phyloP scores from a whole-genome alignment of 2,329 filamentous ascomycete species.

The Drechslerella stenobrocha region DNA sequence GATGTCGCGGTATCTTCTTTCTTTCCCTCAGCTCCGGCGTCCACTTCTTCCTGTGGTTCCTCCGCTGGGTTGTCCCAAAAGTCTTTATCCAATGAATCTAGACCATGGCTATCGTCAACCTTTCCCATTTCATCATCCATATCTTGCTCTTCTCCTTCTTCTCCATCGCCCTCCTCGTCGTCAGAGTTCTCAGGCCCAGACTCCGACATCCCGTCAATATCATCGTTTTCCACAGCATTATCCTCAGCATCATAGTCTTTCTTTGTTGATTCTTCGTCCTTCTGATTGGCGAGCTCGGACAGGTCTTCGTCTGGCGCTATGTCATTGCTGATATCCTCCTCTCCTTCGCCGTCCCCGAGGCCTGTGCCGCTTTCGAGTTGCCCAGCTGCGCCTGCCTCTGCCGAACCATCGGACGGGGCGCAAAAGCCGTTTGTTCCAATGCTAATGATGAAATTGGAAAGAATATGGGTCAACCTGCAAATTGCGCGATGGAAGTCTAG shows the following conservation, averaged over 20 bases:
- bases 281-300: slow-evolving; percentile 81
- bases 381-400: slow-evolving; percentile 63
- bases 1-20: slow-evolving; percentile 53
- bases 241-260: slow-evolving; percentile 76
- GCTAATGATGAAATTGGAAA: slow-evolving; percentile 76
- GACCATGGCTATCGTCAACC: slow-evolving; percentile 86
- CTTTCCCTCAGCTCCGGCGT: slow-evolving; percentile 55
- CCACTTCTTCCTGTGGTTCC: slow-evolving; percentile 59
- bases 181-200: slow-evolving; percentile 60
- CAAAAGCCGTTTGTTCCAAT: slow-evolving; percentile 88
- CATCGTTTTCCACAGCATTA: slow-evolving; percentile 90
- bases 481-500: slow-evolving; percentile 69
- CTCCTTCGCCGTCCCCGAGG: slow-evolving; percentile 90
- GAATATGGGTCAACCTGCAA: slow-evolving; percentile 72
- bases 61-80: slow-evolving; percentile 79
- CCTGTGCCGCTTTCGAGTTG: slow-evolving; percentile 83
- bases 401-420: slow-evolving; percentile 77
- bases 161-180: slow-evolving; percentile 65
- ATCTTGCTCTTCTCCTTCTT: slow-evolving; percentile 69
- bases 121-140: slow-evolving; percentile 84
- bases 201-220: slow-evolving; percentile 85
- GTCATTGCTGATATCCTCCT: slow-evolving; percentile 97
- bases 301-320: slow-evolving; percentile 91
- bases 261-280: slow-evolving; percentile 57
- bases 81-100: slow-evolving; percentile 92